These are phyloP conservation scores for Echites panduratus DNA, from an alignment of 257 asterid species.

Conservation along the genomic window DNA sequence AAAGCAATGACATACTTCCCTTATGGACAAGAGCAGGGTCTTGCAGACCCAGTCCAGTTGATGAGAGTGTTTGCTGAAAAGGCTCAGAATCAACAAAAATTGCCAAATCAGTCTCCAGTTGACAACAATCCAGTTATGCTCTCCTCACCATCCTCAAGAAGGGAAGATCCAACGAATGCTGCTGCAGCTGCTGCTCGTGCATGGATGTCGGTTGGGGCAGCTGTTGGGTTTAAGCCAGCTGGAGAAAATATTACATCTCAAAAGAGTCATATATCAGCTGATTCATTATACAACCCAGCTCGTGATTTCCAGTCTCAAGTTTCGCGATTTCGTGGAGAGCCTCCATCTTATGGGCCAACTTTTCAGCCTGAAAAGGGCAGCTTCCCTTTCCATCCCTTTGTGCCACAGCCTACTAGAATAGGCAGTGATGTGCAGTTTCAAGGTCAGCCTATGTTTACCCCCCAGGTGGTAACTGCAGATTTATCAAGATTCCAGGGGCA, in stretches of 20 bases:
- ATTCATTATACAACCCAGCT: conserved; percentile 47
- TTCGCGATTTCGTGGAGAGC: conserved; percentile 45
- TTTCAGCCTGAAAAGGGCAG: conserved; percentile 39
- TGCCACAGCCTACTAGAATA: conserved; percentile 47
- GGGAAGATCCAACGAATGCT: conserved; percentile 52
- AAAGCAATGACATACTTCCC: conserved; percentile 32
- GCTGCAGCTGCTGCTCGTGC: conserved; percentile 78
- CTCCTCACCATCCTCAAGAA: conserved; percentile 26
- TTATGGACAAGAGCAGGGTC: conserved; percentile 52
- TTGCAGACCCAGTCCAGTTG: conserved; percentile 63
- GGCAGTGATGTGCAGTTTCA: conserved; percentile 51
- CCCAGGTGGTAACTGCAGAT: conserved; percentile 62
- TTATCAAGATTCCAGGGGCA: conserved; percentile 75
- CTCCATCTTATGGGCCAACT: conserved; percentile 39
- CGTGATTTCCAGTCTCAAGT: conserved; percentile 46
- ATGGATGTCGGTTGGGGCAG: conserved; percentile 95
- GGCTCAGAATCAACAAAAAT: conserved; percentile 50
- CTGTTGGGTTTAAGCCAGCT: conserved; percentile 53
- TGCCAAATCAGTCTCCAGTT: conserved; percentile 28
- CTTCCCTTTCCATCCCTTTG: conserved; percentile 43
- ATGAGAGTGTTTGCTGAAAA: conserved; percentile 62
- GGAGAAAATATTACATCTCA: conserved; percentile 29
- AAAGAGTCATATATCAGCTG: conserved; percentile 48
- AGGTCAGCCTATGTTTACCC: conserved; percentile 45
- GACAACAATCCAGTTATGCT: conserved; percentile 28